Evolutionary conservation across 2,329 filamentous ascomycete species (phyloP), one percentile per base, ranked within the genome.

Genomic region (Fusarium praegraminearum): DNA sequence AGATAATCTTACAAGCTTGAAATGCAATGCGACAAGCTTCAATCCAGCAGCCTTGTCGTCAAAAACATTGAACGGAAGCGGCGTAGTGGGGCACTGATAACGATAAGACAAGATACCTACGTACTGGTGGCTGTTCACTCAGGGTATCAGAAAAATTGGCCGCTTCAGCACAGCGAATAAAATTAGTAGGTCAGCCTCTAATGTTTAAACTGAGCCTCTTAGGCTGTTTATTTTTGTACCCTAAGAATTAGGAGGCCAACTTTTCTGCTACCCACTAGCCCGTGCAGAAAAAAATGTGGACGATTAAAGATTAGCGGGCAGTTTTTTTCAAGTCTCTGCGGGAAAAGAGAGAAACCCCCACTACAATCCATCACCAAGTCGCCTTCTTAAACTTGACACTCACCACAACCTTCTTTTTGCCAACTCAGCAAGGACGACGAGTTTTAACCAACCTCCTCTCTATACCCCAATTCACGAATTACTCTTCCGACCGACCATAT

Each of bases 401-500:
- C 58, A 62, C 50, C 54, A 55, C 57, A 68, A 58, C 57, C 59
- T 53, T 62, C 46, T 32, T 45, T 49, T 40, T 45, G 40, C 60
- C 53, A 53, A 49, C 50, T 56, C 47, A 44, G 49, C 28, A 59
- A 57, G 67, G 44, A 67, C 57, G 56, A 53, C 57, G n/a, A 53
- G 63, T 44, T 58, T 58, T 62, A 51, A 45, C 32, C 62, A 33
- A 52, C 62, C 36, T 58, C 46, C 55, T 45, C 52, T 50, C 45
- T 40, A 53, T 20, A 60, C 50, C 28, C 51, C 30, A 43, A 47
- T 47, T 51, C 26, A 55, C 35, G 24, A 45, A 26, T 45, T 7
- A 18, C 22, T 41, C 32, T 51, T 46, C 57, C 70, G 62, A 63
- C 63, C 68, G 61, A 63, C 52, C 66, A 73, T 65, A 86, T 86